phyloP scores from a whole-genome alignment of 2,329 filamentous ascomycete genomes.

The Microsporum ferrugineum region DNA sequence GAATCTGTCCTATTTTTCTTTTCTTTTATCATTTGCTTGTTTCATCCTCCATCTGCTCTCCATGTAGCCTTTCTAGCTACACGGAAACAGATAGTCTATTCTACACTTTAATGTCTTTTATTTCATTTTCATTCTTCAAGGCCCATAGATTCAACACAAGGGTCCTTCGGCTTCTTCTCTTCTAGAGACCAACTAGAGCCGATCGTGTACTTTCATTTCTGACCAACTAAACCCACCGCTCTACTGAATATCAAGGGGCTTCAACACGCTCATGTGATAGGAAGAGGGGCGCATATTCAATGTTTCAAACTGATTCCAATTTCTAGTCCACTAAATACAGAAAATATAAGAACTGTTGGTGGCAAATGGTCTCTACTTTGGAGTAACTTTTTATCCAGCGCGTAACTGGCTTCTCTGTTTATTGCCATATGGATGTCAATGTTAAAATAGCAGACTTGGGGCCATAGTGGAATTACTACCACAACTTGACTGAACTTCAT shows the following conservation, averaged over 20 bases:
- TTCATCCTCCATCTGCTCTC: not conserved
- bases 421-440: not conserved
- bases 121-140: not conserved
- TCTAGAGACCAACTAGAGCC: not conserved
- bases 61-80: no score
- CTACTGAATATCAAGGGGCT: not conserved
- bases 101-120: not conserved
- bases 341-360: not conserved
- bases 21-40: no score
- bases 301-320: not conserved
- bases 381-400: not conserved
- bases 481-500: not conserved
- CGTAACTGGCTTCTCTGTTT: not conserved
- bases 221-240: no score
- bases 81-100: no score
- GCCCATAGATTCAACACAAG: not conserved
- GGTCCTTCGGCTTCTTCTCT: not conserved
- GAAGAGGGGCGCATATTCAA: not conserved
- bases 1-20: not conserved
- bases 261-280: not conserved
- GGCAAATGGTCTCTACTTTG: not conserved
- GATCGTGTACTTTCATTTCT: not conserved
- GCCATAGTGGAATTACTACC: not conserved
- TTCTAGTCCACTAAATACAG: not conserved
- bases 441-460: not conserved